A percentile compares a stretch with the other conserved stretches of the same genome.
phyloP scores from a whole-genome alignment of 2,329 filamentous ascomycete genomes.

The Penicillium corylophilum region DNA sequence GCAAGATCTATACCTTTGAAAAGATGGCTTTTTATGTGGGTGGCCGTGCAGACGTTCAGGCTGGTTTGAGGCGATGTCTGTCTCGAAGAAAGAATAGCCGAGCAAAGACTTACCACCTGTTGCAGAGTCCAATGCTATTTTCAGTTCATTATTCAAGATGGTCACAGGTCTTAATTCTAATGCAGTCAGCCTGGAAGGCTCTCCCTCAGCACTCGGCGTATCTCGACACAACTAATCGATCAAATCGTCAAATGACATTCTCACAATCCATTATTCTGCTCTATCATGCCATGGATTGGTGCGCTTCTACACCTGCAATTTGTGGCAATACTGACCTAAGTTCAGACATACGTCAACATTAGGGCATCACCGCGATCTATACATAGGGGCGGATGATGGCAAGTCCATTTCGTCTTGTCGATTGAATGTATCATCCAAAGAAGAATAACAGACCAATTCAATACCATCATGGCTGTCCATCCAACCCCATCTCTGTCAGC shows the following conservation, averaged over 20 bases:
- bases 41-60: neutral
- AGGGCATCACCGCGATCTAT: constrained; percentile 13
- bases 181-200: neutral
- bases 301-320: neutral
- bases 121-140: neutral
- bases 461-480: neutral
- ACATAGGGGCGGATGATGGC: constrained; percentile 1
- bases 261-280: neutral
- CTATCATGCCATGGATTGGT: neutral
- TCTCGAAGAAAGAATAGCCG: neutral
- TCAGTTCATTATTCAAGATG: neutral
- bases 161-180: too few species aligned
- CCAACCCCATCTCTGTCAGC: neutral
- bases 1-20: neutral
- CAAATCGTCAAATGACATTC: neutral
- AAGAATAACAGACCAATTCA: neutral
- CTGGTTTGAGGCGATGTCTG: neutral
- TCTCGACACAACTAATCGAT: neutral
- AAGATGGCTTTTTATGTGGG: neutral
- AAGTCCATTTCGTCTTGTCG: neutral
- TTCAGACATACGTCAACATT: constrained; percentile 25
- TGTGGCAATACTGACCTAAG: constrained; percentile 20
- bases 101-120: neutral
- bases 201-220: neutral
- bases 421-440: neutral